These are phyloP conservation scores for Gossypium mustelinum DNA, from an alignment of 345 rosid genomes.

Conservation along the genomic window DNA sequence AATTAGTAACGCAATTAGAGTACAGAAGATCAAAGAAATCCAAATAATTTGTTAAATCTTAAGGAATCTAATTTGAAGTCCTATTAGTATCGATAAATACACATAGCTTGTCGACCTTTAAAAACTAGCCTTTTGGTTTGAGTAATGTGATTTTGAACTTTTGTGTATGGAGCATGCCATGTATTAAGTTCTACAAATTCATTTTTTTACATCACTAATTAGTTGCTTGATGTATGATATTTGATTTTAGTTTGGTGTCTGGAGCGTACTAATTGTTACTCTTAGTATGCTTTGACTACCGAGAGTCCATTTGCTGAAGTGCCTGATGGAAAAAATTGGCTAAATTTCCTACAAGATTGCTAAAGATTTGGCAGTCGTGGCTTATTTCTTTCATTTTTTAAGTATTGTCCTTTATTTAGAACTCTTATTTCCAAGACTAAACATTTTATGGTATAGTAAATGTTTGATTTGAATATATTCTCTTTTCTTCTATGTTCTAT, in stretches of 20 bases:
- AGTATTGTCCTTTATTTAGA: background rate
- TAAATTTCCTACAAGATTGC: background rate
- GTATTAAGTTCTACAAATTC: background rate
- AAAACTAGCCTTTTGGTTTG: background rate
- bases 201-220: background rate
- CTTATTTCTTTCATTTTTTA: background rate
- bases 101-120: background rate
- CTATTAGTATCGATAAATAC: background rate
- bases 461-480: conserved; percentile 11
- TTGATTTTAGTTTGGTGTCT: background rate
- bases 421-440: background rate
- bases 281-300: background rate
- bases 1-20: background rate
- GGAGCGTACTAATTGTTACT: background rate
- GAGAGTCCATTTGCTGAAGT: background rate
- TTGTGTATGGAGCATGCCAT: background rate
- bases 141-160: conserved; percentile 5
- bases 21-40: background rate
- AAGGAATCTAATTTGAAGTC: background rate
- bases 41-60: background rate
- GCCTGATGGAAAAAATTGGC: background rate
- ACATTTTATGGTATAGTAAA: background rate
- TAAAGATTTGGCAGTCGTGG: background rate
- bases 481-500: conserved; percentile 16
- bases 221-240: background rate